Base-by-base conservation (phyloP, 2,329 filamentous ascomycete species). In the Ophiosphaerella narmari region DNA sequence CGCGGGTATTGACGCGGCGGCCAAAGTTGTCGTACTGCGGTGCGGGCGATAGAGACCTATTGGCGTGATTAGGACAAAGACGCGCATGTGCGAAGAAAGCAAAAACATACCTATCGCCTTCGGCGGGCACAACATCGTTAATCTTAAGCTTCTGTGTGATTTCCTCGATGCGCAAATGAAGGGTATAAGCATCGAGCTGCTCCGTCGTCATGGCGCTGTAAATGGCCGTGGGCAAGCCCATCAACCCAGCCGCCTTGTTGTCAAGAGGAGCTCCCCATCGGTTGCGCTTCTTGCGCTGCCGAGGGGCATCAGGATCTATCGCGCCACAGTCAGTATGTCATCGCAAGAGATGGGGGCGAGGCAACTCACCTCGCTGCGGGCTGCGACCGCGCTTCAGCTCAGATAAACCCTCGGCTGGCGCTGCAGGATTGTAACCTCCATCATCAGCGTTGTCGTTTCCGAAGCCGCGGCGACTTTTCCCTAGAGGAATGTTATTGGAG, bases 21-120 rank as follows among this genome's bases (percentile, higher is more conserved):
- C 94, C 94, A 71, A 97, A 95, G 80, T 99, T 99, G 77, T 99
- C 94, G 79, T 99, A 99, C 77, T 97, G 93, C 9, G 94, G 94
- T 31, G 94, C 83, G 33, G 94, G 94, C 52, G 94, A 99, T 16
- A 93, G 93, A 50, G 94, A 99, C 78, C 94, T 97, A 8, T 1
- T 8, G 18, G 9, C 63, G 7, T 18, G 33, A 60, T 60, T 45
- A 57, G 50, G 26, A 36, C 39, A 29, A 16, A 46, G 24, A 41
- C 34, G 44, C 26, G 18, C 37, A 12, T 13, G 16, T 14, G 26
- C 7, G 33, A 3, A 12, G 26, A 12, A 47, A 21, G 7, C 5
- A 44, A 48, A 16, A 18, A 48, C 48, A 64, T 81, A 96, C 93
- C 94, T 86, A 72, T 97, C 93, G 64, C 91, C 92, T 77, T 97